Base-by-base conservation (phyloP, 108 stramenopile genomes). In the Skeletonema menzelii region DNA sequence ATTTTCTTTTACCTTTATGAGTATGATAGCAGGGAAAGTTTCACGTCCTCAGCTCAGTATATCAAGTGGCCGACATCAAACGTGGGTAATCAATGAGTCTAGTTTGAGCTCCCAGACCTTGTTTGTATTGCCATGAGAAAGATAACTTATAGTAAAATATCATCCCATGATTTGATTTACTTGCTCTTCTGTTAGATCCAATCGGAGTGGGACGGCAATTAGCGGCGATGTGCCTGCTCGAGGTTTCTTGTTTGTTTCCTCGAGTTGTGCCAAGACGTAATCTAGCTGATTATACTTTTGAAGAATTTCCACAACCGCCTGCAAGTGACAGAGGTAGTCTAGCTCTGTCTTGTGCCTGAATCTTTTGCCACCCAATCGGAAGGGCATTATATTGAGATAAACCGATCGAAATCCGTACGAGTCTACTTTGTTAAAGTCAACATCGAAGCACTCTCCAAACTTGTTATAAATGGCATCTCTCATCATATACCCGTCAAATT, bases 291-390 rank as follows among this genome's bases (percentile, higher is more conserved):
- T 75, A 58, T 92, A 92, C 63, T 88, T 87, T 37, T 76, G 65
- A 40, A 92, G 74, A 55, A 92, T 89, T 66, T 92, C 91, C 0
- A 91, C 76, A 19, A 89, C 82, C 3, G 88, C 91, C 34, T 91
- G 91, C 67, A 89, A 73, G 49, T 91, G 91, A 46, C 87, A 88
- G n/a, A 91, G 75, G 60, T 91, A 91, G 63, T 91, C 91, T 27
- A 75, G 60, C 49, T 89, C 91, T 14, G 85, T 85, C 49, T 84
- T 80, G 49, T 91, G 80, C 17, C 49, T 24, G 75, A 86, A 88
- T 10, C 69, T 42, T 14, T 73, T 49, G 42, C 79, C 71, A 35
- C 87, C 88, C 1, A 88, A 47, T 24, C 76, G 63, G 47, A 87
- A 88, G 19, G 90, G 90, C 60, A 88, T 63, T 1, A 91, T 75